A percentile compares a stretch with the other conserved stretches of the same genome.
Conservation (phyloP, 345 rosid species). For the Mercurialis annua region DNA sequence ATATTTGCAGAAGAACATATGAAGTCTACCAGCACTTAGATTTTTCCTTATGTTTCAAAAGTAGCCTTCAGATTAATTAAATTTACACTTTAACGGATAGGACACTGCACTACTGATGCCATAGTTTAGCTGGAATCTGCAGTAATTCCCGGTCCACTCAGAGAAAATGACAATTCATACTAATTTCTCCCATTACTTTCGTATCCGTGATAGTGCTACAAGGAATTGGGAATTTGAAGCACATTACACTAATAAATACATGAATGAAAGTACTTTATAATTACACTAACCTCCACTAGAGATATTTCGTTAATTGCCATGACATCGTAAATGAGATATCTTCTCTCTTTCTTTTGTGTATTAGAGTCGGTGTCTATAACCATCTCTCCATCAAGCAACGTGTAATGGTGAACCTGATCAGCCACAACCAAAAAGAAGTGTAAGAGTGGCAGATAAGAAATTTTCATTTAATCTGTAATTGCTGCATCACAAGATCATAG, state of each 20-base stretch:
- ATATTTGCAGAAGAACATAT: not conserved
- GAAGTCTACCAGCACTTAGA: not conserved
- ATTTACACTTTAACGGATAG: not conserved
- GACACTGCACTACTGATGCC: not conserved
- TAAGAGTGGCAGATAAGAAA: conserved; percentile 4
- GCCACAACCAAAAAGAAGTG: conserved; percentile 51
- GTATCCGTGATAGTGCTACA: not conserved
- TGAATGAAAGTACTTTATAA: not conserved
- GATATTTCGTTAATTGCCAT: conserved; percentile 68
- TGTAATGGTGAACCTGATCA: conserved; percentile 69
- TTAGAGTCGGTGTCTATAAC: conserved; percentile 81
- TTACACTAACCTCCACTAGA: conserved; percentile 62
- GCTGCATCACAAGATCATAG: not conserved
- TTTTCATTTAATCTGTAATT: not conserved
- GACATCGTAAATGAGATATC: conserved; percentile 91
- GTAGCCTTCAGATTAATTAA: not conserved
- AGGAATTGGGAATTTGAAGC: not conserved
- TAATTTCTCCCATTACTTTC: too few relatives aligned
- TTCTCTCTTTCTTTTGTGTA: conserved; percentile 79
- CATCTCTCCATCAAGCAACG: conserved; percentile 96
- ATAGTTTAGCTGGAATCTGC: too few relatives aligned
- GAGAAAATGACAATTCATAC: too few relatives aligned
- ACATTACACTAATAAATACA: not conserved
- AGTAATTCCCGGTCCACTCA: too few relatives aligned
- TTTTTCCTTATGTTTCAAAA: not conserved